Percentiles rank a stretch among this genome's conserved stretches.
These are phyloP conservation scores for Apiospora kogelbergensis DNA, from an alignment of 2,329 filamentous ascomycete genomes.

Conservation along the genomic window DNA sequence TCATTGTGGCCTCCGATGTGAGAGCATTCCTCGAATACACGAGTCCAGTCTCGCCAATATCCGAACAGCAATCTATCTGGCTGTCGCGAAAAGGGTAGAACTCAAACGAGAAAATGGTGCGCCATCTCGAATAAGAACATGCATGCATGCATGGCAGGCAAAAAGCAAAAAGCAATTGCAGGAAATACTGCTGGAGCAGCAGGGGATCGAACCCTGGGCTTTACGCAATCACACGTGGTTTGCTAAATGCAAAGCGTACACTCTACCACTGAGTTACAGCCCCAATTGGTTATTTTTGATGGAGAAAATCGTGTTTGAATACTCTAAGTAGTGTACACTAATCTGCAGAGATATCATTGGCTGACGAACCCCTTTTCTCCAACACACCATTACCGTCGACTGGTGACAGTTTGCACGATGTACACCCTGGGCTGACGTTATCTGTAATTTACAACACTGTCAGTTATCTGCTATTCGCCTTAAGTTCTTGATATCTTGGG, in stretches of 20 bases:
- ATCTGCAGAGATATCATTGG: not conserved
- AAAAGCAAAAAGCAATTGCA: not conserved
- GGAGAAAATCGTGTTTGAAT: not conserved
- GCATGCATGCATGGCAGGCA: no score
- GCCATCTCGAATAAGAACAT: no score
- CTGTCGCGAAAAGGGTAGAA: no score
- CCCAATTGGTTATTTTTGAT: not conserved
- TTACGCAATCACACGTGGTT: constrained; percentile 4
- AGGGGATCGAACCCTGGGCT: constrained; percentile 7
- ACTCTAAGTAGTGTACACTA: not conserved
- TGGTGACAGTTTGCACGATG: no score
- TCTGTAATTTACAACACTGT: no score
- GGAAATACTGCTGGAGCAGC: not conserved
- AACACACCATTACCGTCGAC: not conserved
- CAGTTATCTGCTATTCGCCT: no score
- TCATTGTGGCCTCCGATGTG: not conserved
- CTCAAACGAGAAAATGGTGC: no score
- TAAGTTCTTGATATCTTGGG: no score
- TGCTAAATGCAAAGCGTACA: not conserved
- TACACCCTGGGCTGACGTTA: no score
- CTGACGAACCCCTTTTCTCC: not conserved
- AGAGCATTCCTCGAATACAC: not conserved
- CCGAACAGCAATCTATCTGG: no score
- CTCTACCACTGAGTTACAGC: constrained; percentile 8
- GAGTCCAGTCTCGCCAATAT: not conserved